A percentile compares a stretch with the other conserved stretches of the same genome.
Evolutionary conservation across 2,329 filamentous ascomycete species (phyloP).

Genomic region (Pseudopyrenochaeta lycopersici): DNA sequence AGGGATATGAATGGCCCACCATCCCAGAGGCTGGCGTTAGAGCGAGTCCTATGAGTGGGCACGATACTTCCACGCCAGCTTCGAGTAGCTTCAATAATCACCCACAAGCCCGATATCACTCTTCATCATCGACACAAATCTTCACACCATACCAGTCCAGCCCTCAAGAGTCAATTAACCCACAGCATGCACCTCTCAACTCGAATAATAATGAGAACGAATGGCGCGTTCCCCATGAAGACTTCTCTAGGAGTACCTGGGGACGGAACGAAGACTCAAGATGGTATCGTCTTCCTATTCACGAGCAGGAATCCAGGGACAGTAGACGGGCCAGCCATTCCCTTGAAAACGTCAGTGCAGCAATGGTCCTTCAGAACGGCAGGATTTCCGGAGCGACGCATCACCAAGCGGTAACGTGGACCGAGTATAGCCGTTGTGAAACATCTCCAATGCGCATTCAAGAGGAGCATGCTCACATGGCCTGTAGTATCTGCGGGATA

Average conservation of each 20-base stretch:
- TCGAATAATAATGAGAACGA: not conserved
- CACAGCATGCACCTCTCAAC: not conserved
- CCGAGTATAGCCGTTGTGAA: not conserved
- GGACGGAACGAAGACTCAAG: not conserved
- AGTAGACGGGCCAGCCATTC: too few relatives aligned
- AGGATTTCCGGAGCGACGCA: not conserved
- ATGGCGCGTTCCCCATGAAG: not conserved
- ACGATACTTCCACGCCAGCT: not conserved
- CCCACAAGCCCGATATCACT: not conserved
- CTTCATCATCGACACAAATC: not conserved
- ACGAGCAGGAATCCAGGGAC: too few relatives aligned
- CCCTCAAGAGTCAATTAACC: not conserved
- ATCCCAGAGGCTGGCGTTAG: not conserved
- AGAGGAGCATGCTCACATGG: not conserved
- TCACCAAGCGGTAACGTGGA: not conserved
- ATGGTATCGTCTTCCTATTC: too few relatives aligned
- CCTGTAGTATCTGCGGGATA: conserved; percentile 3
- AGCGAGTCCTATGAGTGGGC: not conserved
- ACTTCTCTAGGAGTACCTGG: not conserved
- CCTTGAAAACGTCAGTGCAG: not conserved
- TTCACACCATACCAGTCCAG: not conserved
- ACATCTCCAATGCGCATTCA: not conserved
- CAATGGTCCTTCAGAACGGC: not conserved
- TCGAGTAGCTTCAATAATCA: not conserved
- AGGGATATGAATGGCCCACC: not conserved